Evolutionary conservation across 148 eudicot species (phyloP).

Genomic region (Persicaria maculosa): DNA sequence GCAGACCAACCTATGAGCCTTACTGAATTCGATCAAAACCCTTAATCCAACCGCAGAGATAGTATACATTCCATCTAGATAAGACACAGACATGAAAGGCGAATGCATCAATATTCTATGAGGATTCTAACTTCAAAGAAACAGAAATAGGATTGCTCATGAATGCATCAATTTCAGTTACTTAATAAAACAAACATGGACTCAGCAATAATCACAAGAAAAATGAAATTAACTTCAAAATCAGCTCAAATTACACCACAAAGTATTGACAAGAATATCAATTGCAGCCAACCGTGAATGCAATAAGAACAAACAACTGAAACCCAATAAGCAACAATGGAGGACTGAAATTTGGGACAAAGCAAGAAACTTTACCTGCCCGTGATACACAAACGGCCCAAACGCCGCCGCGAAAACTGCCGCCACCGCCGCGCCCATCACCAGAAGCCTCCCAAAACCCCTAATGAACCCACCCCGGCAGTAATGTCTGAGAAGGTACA

Average conservation of each 20-base stretch:
- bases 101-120: too few relatives aligned
- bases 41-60: too few relatives aligned
- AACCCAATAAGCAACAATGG: background rate
- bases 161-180: too few relatives aligned
- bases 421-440: constrained; percentile 55
- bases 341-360: background rate
- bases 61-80: too few relatives aligned
- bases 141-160: background rate
- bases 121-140: background rate
- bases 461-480: constrained; percentile 63
- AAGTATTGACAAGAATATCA: background rate
- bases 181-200: too few relatives aligned
- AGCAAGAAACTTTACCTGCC: constrained; percentile 45
- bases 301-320: background rate
- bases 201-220: background rate
- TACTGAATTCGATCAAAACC: too few relatives aligned
- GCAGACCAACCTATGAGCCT: too few relatives aligned
- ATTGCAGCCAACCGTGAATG: background rate
- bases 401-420: constrained; percentile 69
- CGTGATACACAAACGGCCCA: constrained; percentile 79
- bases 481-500: constrained; percentile 82
- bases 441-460: constrained; percentile 60
- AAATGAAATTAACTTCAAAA: background rate
- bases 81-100: too few relatives aligned
- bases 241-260: background rate